Evolutionary conservation across 202 grass and related monocot species (phyloP), one percentile per base, ranked within the genome.

Genomic region (Digitaria exilis): DNA sequence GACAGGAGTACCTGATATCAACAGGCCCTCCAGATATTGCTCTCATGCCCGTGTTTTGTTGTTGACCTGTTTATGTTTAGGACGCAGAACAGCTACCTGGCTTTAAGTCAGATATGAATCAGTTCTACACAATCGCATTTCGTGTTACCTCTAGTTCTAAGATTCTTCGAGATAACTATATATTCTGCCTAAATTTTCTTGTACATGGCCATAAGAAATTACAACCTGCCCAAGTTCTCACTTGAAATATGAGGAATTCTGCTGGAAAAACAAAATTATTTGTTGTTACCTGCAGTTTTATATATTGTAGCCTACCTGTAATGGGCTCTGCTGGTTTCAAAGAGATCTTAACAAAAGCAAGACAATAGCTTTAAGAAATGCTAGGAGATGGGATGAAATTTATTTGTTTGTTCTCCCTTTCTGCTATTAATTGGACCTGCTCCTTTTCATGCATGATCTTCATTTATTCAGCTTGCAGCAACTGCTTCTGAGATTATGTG

Each of bases 31-130:
- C n/a, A n/a, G n/a, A n/a, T n/a, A n/a, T n/a, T n/a, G n/a, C n/a
- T n/a, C n/a, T n/a, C 10, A 2, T 25, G 8, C 35, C 15, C 7
- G n/a, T 28, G 60, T 76, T 29, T 49, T 31, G 13, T n/a, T n/a
- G 37, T n/a, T n/a, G n/a, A n/a, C n/a, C n/a, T 82, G 41, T 57
- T 76, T 71, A 37, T 82, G 41, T 65, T 76, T 71, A 37, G 22
- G 6, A 50, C 58, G 18, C 39, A 42, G 7, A 52, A n/a, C 29
- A 61, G 18, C 41, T 51, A 5, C n/a, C 30, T 31, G 6, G 8
- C 9, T 68, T 82, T 69, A 54, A 21, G 2, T 60, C 1, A n/a
- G 13, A 10, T 21, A 54, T 55, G 39, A 35, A 50, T 19, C 62
- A 64, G 21, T 13, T 82, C 24, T 56, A 54, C 45, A 56, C 9